These are phyloP conservation scores for Scorias spongiosa DNA, from an alignment of 2,329 filamentous ascomycete genomes.

Conservation along the genomic window DNA sequence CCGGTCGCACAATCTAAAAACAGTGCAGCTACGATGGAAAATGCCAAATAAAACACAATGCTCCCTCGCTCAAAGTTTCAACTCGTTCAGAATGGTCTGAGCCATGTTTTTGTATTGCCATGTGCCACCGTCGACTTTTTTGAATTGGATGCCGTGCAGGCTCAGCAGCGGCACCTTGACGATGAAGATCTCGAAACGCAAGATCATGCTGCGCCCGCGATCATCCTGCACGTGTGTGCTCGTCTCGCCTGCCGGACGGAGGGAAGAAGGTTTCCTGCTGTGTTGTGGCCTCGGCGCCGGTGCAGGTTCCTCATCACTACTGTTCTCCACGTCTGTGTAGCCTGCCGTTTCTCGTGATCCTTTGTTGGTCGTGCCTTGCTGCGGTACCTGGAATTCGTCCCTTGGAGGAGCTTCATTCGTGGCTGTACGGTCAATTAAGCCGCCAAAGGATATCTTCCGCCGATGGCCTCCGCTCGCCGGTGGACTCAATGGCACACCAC, in stretches of 20 bases:
- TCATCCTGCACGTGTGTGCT: slow-evolving; percentile 86
- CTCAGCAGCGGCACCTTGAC: slow-evolving; percentile 92
- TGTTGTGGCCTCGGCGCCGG: slow-evolving; percentile 11
- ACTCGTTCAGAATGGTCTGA: slow-evolving; percentile 77
- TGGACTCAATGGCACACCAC: slow-evolving; percentile 38
- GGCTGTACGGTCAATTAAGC: slow-evolving; percentile 46
- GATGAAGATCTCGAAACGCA: slow-evolving; percentile 91
- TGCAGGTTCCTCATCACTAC: slow-evolving; percentile 16
- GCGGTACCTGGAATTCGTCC: slow-evolving; percentile 54
- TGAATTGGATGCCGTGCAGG: slow-evolving; percentile 93
- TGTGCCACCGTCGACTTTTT: slow-evolving; percentile 85
- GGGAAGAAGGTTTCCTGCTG: slow-evolving; percentile 20
- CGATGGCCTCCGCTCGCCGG: slow-evolving; percentile 41
- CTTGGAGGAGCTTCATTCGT: slow-evolving; percentile 30
- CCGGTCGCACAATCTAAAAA: too few relatives aligned
- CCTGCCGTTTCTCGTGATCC: slow-evolving; percentile 46
- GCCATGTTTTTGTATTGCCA: slow-evolving; percentile 99
- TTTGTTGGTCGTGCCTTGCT: slow-evolving; percentile 33
- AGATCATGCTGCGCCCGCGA: slow-evolving; percentile 64
- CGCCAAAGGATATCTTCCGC: slow-evolving; percentile 73
- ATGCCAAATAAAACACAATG: too few relatives aligned
- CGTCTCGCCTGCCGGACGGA: slow-evolving; percentile 64
- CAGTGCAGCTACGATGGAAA: too few relatives aligned
- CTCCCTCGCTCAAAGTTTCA: slow-evolving; percentile 46
- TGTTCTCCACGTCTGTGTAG: slow-evolving; percentile 51